Conservation (phyloP, 805 yeast genomes). For the Lipomyces anomalus region DNA sequence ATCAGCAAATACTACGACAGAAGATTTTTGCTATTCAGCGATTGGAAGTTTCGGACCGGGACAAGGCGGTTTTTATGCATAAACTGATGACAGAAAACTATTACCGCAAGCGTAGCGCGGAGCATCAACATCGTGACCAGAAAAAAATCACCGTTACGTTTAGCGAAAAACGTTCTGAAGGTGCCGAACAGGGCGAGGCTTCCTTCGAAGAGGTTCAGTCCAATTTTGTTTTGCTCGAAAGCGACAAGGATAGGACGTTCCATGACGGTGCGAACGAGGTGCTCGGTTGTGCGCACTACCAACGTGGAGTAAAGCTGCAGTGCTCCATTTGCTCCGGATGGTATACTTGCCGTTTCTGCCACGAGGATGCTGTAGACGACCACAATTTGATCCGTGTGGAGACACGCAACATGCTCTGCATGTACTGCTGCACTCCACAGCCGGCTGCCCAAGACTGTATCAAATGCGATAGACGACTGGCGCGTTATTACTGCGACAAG, state of each 20-base stretch:
- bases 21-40: conserved; percentile 31
- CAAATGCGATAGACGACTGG: conserved; percentile 60
- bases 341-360: conserved; percentile 82
- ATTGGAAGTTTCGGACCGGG: conserved; percentile 31
- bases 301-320: conserved; percentile 74
- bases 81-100: conserved; percentile 35
- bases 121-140: too few species aligned
- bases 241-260: too few species aligned
- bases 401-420: conserved; percentile 69
- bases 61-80: conserved; percentile 34
- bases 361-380: conserved; percentile 44
- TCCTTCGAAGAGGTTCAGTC: too few species aligned
- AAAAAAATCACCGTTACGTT: too few species aligned
- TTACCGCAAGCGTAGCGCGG: conserved; percentile 25
- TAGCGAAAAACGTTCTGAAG: too few species aligned
- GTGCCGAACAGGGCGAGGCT: too few species aligned
- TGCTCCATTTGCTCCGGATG: conserved; percentile 70
- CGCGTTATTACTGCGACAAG: conserved; percentile 69
- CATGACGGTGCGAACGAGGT: conserved; percentile 34
- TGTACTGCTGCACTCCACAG: conserved; percentile 74
- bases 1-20: conserved; percentile 26
- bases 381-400: conserved; percentile 57
- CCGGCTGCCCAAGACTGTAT: conserved; percentile 63
- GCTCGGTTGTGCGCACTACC: conserved; percentile 79
- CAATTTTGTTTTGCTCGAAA: too few species aligned